Evolutionary conservation across 306 rosid genomes (phyloP).

Genomic region (Sicyos baderoa): DNA sequence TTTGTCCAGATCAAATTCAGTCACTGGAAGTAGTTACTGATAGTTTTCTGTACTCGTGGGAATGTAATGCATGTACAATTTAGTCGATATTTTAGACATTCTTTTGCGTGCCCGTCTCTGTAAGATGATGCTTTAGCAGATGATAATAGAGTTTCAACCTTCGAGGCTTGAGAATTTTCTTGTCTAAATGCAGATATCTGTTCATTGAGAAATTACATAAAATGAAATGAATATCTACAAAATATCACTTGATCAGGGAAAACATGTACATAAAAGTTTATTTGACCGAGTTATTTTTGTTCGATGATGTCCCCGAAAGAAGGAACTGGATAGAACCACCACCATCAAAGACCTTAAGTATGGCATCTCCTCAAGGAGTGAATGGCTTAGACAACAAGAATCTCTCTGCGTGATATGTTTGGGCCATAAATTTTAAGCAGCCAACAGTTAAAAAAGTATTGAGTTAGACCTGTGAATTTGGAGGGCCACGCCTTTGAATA

Average conservation of each 20-base stretch:
- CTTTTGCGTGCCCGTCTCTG: slow-evolving; percentile 17
- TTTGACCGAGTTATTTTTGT: background rate
- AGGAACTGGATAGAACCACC: slow-evolving; percentile 18
- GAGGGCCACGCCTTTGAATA: slow-evolving; percentile 12
- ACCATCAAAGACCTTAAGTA: slow-evolving; percentile 9
- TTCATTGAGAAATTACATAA: slow-evolving; percentile 1
- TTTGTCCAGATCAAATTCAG: slow-evolving; percentile 50
- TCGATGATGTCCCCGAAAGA: slow-evolving; percentile 1
- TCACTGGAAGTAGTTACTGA: slow-evolving; percentile 24
- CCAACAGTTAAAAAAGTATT: slow-evolving; percentile 2
- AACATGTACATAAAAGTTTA: background rate
- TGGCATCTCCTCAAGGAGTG: slow-evolving; percentile 14
- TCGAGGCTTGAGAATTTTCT: background rate
- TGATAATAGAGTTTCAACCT: slow-evolving; percentile 19
- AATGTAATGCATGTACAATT: slow-evolving; percentile 13
- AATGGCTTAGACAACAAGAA: slow-evolving; percentile 17
- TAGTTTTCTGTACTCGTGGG: slow-evolving; percentile 1
- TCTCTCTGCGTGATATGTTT: slow-evolving; percentile 17
- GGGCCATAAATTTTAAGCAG: slow-evolving; percentile 8
- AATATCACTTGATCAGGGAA: background rate
- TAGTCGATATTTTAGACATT: slow-evolving; percentile 14
- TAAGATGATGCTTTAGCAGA: slow-evolving; percentile 13
- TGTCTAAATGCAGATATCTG: slow-evolving; percentile 1
- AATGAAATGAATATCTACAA: background rate
- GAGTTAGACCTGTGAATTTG: slow-evolving; percentile 11